phyloP scores from a whole-genome alignment of 2,329 filamentous ascomycete species.

The Pseudogymnoascus sp. region DNA sequence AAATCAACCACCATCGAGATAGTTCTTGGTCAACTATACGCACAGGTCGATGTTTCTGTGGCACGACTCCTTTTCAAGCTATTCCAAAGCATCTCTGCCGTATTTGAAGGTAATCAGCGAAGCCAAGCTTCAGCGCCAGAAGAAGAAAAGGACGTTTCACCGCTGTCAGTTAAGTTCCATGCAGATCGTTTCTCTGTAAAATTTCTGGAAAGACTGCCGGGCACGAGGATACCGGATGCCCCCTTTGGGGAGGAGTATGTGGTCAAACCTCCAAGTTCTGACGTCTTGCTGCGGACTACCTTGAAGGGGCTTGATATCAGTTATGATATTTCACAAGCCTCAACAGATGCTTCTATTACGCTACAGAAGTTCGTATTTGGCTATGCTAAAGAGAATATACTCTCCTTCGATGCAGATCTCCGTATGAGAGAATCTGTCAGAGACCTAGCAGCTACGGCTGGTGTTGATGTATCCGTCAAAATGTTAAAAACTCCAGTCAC shows the following conservation, averaged over 20 bases:
- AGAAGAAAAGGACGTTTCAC: slow-evolving; percentile 8
- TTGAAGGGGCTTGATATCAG: slow-evolving; percentile 24
- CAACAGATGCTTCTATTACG: slow-evolving; percentile 23
- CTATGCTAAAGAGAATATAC: slow-evolving; percentile 54
- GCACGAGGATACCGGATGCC: slow-evolving; percentile 16
- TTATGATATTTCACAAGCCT: slow-evolving; percentile 13
- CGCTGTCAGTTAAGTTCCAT: slow-evolving; percentile 19
- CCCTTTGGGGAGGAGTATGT: slow-evolving; percentile 11
- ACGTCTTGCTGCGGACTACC: slow-evolving; percentile 25
- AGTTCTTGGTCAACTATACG: slow-evolving; percentile 21
- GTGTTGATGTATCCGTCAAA: slow-evolving; percentile 51
- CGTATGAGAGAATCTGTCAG: slow-evolving; percentile 53
- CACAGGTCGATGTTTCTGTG: slow-evolving; percentile 30
- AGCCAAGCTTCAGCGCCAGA: background rate
- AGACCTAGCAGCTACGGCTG: slow-evolving; percentile 50
- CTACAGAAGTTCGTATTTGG: slow-evolving; percentile 55
- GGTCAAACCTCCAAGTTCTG: slow-evolving; percentile 13
- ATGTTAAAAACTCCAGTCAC: slow-evolving; percentile 39
- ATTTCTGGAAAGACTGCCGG: slow-evolving; percentile 28
- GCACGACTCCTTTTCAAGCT: slow-evolving; percentile 27
- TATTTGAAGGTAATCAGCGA: background rate
- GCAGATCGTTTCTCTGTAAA: slow-evolving; percentile 24
- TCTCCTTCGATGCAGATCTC: slow-evolving; percentile 53
- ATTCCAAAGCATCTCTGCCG: slow-evolving; percentile 18
- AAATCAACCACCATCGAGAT: slow-evolving; percentile 23